Base-by-base conservation (phyloP, 148 eudicot genomes). In the Heliamphora exappendiculata region DNA sequence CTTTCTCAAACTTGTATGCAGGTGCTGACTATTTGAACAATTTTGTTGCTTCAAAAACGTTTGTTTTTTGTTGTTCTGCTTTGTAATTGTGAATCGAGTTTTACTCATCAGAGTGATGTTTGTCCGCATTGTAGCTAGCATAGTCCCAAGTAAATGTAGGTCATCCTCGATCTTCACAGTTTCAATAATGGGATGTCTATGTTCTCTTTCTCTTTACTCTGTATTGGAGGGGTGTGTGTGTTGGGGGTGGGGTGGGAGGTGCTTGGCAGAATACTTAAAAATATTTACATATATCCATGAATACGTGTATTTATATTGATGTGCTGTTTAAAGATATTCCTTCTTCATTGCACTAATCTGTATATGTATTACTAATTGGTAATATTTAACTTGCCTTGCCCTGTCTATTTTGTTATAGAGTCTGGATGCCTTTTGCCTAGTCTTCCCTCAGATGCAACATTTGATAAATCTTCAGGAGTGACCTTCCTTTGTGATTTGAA, bases 381-480 rank as follows among this genome's bases (percentile, higher is more conserved):
- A 62, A 10, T 11, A 50, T 33, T 57, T 33, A 28, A 55, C 39
- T 12, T 39, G n/a, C n/a, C n/a, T 70, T 47, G 73, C 24, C 5
- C 29, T 31, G 34, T 39, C 51, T 19, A 31, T 77, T 76, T 63
- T 26, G 63, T 71, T 41, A 60, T 76, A 91, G 98, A 86, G 74
- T 87, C 91, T 5, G 98, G 98, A 80, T 95, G 98, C 81, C 97
- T 95, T 78, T 86, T 95, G 64, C 94, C 96, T 76, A 95, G 98
- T 81, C 82, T 89, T 86, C 98, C 98, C 50, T 90, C 98, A 19
- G 98, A 92, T 54, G 93, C 84, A 78, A 86, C 81, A 57, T 87
- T 92, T 54, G 98, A 95, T 81, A 80, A 70, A 76, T 79, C 81
- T 76, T 71, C 91, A n/a, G 98, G 98, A 76, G 77, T 91, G 36